A percentile compares a stretch with the other conserved stretches of the same genome.
Conservation (phyloP, 768 basidiomycete genomes). For the Auriscalpium microsporum region DNA sequence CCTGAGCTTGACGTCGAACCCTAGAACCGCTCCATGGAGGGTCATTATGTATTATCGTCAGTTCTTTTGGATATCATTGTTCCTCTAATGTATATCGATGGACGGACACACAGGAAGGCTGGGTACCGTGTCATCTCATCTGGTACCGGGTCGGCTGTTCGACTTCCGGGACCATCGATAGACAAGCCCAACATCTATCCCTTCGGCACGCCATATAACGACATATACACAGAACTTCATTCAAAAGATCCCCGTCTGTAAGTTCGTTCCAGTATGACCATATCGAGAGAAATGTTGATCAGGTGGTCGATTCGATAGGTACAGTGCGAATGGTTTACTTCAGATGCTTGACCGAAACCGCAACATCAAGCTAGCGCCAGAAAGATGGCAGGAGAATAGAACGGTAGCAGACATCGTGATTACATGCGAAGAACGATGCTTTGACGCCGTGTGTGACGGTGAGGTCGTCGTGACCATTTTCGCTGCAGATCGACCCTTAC, state of each 20-base stretch:
- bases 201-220: slow-evolving; percentile 95
- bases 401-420: slow-evolving; percentile 93
- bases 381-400: slow-evolving; percentile 92
- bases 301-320: slow-evolving; percentile 37
- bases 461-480: slow-evolving; percentile 17
- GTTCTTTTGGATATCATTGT: slow-evolving; percentile 24
- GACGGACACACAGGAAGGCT: slow-evolving; percentile 55
- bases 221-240: slow-evolving; percentile 86
- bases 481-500: too few species aligned
- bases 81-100: slow-evolving; percentile 6
- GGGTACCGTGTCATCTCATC: slow-evolving; percentile 88
- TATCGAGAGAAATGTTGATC: not conserved
- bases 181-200: slow-evolving; percentile 96
- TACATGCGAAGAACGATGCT: slow-evolving; percentile 98
- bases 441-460: slow-evolving; percentile 98
- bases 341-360: slow-evolving; percentile 97
- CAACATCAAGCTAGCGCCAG: slow-evolving; percentile 84
- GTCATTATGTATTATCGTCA: slow-evolving; percentile 82
- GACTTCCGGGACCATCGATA: slow-evolving; percentile 90
- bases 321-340: slow-evolving; percentile 86
- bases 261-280: slow-evolving; percentile 21
- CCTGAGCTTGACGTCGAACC: not conserved
- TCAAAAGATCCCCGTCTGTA: slow-evolving; percentile 79
- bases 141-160: slow-evolving; percentile 95
- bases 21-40: slow-evolving; percentile 98